Evolutionary conservation across 164 flowering plant species (phyloP), one percentile per base, ranked within the genome.

Genomic region (Cinnamomum chago): DNA sequence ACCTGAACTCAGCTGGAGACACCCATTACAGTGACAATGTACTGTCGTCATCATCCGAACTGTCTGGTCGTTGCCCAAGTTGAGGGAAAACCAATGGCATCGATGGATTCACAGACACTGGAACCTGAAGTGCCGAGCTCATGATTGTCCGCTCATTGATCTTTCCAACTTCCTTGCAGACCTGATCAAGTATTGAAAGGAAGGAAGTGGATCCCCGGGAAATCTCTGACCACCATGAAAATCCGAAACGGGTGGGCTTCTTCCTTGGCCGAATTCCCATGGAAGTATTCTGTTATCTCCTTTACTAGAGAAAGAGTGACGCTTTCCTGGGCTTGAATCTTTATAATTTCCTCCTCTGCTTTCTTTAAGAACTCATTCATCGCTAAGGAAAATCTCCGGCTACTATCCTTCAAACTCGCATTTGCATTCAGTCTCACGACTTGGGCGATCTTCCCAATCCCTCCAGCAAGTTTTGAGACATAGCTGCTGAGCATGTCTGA

Each of bases 181-280:
- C 98, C 18, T 83, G 84, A 67, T 92, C 97, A 3, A 94, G 92
- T 73, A 79, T 58, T 0, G 86, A 67, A 47, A 94, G n/a, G n/a
- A n/a, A n/a, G n/a, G n/a, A n/a, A n/a, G n/a, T n/a, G n/a, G n/a
- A n/a, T n/a, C n/a, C n/a, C n/a, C n/a, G n/a, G 89, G 60, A 94
- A 94, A 76, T 94, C 98, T 62, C 94, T 83, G 6, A 94, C 95
- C 58, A 94, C 93, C 89, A 86, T 72, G 85, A 94, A 94, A 73
- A 94, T 85, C 74, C 98, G 84, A 74, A 92, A 88, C 0, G 90
- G 96, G 70, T 89, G 98, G 77, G 98, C 97, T 83, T 94, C 98
- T 83, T 92, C 97, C 81, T 85, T 92, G 2, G 92, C 89, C 15
- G 97, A 92, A 76, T 94, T 85, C 7, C 98, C 98, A 84, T 94